Conservation (phyloP, 225 moss, liverwort and hornwort genomes). For the Polytrichum commune region DNA sequence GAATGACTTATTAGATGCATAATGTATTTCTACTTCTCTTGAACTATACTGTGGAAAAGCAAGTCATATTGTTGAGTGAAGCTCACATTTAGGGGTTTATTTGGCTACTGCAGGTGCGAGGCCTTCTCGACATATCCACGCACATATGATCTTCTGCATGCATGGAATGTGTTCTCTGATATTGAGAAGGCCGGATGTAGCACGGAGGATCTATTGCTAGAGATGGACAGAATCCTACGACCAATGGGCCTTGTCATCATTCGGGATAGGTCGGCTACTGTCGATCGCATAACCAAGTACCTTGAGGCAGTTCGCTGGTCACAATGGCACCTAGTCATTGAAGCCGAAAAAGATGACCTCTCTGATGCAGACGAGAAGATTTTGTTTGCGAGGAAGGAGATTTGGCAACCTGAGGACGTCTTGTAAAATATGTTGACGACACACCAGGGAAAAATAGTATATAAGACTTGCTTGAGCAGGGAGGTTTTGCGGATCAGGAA, state of each 20-base stretch:
- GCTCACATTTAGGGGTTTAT: conserved; percentile 5
- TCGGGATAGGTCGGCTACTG: conserved; percentile 70
- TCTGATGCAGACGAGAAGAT: conserved; percentile 74
- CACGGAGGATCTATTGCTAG: conserved; percentile 75
- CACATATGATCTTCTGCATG: conserved; percentile 91
- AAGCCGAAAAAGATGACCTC: conserved; percentile 50
- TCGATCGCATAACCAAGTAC: conserved; percentile 69
- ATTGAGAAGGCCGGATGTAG: conserved; percentile 81
- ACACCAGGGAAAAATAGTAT: not conserved
- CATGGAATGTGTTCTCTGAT: conserved; percentile 83
- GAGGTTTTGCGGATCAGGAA: not conserved
- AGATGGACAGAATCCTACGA: conserved; percentile 92
- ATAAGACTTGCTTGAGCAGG: not conserved
- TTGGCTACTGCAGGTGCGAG: conserved; percentile 72
- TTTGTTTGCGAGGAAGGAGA: conserved; percentile 76
- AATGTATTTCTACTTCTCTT: too few relatives aligned
- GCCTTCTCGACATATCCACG: conserved; percentile 98
- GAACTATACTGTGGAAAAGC: not conserved
- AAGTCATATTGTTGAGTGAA: not conserved
- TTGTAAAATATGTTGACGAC: conserved; percentile 26
- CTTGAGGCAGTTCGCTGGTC: conserved; percentile 81
- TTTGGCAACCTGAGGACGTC: conserved; percentile 86
- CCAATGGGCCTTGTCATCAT: conserved; percentile 81
- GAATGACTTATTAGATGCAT: too few relatives aligned
- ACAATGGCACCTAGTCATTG: conserved; percentile 61